phyloP scores from a whole-genome alignment of 75 land plant species.

The Pseudotsuga menziesii region DNA sequence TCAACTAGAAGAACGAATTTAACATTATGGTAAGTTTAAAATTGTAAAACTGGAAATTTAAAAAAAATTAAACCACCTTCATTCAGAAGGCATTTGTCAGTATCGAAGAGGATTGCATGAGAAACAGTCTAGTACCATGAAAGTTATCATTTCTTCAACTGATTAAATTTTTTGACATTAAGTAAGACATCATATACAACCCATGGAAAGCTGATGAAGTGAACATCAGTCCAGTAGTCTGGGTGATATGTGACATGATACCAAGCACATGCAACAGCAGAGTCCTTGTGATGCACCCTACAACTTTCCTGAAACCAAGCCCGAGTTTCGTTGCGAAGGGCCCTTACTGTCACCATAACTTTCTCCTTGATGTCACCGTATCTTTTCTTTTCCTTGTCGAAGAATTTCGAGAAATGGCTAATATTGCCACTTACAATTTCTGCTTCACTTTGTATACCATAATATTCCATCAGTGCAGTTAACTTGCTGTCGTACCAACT shows the following conservation, averaged over 20 bases:
- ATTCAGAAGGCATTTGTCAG: no score
- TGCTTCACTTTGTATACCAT: constrained; percentile 65
- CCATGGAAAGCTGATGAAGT: constrained; percentile 85
- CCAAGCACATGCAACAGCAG: constrained; percentile 77
- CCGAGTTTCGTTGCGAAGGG: constrained; percentile 49
- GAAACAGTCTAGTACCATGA: no score
- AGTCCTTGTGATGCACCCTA: constrained; percentile 7
- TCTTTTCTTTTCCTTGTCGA: constrained; percentile 45
- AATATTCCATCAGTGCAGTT: constrained; percentile 55
- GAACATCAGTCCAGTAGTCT: constrained; percentile 13
- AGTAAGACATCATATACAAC: constrained; percentile 51
- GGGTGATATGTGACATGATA: constrained; percentile 94
- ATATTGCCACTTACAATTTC: constrained; percentile 75
- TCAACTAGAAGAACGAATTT: no score
- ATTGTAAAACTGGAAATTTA: no score
- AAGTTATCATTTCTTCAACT: not conserved
- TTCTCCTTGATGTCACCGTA: constrained; percentile 60
- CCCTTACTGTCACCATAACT: constrained; percentile 38
- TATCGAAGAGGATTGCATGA: no score
- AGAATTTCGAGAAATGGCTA: constrained; percentile 17
- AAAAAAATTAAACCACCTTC: no score
- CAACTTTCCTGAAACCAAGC: constrained; percentile 54
- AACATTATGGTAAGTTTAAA: no score
- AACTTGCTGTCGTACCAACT: constrained; percentile 51
- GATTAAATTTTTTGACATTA: constrained; percentile 4